A percentile compares a stretch with the other conserved stretches of the same genome.
Evolutionary conservation across 441 rosid genomes (phyloP).

Genomic region (Melastoma candidum): DNA sequence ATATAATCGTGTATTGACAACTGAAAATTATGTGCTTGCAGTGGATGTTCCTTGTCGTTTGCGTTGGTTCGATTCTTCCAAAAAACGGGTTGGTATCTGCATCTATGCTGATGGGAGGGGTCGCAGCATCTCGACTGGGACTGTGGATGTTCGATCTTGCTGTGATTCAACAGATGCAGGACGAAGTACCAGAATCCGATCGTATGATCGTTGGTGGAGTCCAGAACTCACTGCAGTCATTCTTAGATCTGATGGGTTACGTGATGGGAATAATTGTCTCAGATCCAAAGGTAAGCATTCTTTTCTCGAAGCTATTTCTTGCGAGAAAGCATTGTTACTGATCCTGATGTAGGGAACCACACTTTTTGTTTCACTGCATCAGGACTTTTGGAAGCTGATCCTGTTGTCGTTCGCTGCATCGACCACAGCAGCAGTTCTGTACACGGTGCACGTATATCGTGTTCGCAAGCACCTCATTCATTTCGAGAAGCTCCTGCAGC

Average conservation of each 20-base stretch:
- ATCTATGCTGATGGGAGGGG: slow-evolving; percentile 77
- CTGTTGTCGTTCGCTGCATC: slow-evolving; percentile 38
- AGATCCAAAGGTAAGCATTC: slow-evolving; percentile 43
- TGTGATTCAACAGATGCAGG: slow-evolving; percentile 91
- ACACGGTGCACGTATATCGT: slow-evolving; percentile 16
- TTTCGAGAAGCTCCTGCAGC: too few relatives aligned
- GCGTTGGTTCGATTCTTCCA: slow-evolving; percentile 60
- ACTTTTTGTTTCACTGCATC: slow-evolving; percentile 2
- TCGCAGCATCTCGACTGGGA: slow-evolving; percentile 78
- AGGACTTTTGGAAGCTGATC: slow-evolving; percentile 81
- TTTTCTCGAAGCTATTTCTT: neutral
- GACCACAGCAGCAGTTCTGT: slow-evolving; percentile 51
- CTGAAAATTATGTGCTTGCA: slow-evolving; percentile 16
- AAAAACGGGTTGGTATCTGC: slow-evolving; percentile 32
- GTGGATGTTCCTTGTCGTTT: slow-evolving; percentile 61
- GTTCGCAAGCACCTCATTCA: too few relatives aligned
- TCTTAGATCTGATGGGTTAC: slow-evolving; percentile 49
- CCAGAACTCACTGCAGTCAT: slow-evolving; percentile 79
- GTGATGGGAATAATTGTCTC: slow-evolving; percentile 67
- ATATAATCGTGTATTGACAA: too few relatives aligned
- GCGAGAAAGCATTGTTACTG: neutral
- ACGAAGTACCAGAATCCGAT: slow-evolving; percentile 1
- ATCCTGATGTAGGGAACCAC: neutral
- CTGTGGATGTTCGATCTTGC: slow-evolving; percentile 85
- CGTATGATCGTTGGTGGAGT: slow-evolving; percentile 43